These are phyloP conservation scores for Knufia petricola DNA, from an alignment of 2,329 filamentous ascomycete genomes.

Conservation along the genomic window DNA sequence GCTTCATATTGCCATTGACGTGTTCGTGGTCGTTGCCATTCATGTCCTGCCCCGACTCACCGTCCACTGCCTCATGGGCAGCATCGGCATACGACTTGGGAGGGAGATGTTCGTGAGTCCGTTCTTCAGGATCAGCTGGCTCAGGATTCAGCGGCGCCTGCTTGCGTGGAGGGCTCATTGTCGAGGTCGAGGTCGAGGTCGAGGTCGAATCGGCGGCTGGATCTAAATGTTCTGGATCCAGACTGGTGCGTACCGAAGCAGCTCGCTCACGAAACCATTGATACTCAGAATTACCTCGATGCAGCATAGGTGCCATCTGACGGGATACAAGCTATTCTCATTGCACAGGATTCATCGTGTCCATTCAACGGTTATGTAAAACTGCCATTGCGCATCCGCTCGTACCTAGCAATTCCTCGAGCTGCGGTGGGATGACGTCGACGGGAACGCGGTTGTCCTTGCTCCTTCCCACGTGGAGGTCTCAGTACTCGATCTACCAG, in stretches of 20 bases:
- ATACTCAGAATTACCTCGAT: conserved; percentile 18
- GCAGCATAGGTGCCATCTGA: conserved; percentile 14
- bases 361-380: too few relatives aligned
- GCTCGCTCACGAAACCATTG: conserved; percentile 18
- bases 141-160: conserved; percentile 21
- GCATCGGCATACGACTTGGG: conserved; percentile 34
- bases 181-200: conserved; percentile 8
- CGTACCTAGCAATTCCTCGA: background rate
- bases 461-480: too few relatives aligned
- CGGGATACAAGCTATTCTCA: background rate
- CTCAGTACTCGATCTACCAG: too few relatives aligned
- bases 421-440: background rate
- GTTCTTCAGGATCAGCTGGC: conserved; percentile 27
- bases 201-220: too few relatives aligned
- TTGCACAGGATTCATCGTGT: too few relatives aligned
- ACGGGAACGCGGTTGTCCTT: background rate
- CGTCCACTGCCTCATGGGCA: conserved; percentile 17
- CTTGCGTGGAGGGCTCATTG: background rate
- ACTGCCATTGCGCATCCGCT: too few relatives aligned
- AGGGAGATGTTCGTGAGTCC: conserved; percentile 26
- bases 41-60: conserved; percentile 5
- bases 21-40: conserved; percentile 4
- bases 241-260: conserved; percentile 13
- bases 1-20: conserved; percentile 5
- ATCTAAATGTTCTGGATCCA: conserved; percentile 13